Percentiles rank a stretch among this genome's conserved stretches.
Conservation (phyloP, 306 rosid species). For the Glycine soja region DNA sequence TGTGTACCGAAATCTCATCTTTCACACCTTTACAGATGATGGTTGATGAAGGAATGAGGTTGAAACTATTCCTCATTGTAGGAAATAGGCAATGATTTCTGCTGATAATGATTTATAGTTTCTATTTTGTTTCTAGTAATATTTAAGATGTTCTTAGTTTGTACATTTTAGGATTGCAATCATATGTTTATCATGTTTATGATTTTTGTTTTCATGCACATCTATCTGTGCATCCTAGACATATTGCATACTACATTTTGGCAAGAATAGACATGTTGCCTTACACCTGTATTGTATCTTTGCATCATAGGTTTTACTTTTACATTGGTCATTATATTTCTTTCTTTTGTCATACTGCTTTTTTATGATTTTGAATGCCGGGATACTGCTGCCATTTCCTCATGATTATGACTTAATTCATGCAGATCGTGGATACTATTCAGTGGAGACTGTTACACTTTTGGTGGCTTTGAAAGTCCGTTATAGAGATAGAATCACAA, state of each 20-base stretch:
- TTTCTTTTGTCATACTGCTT: neutral
- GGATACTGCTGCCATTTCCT: constrained; percentile 38
- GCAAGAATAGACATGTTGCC: neutral
- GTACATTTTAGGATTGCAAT: neutral
- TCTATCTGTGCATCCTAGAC: neutral
- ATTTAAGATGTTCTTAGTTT: neutral
- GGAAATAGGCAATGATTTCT: constrained; percentile 19
- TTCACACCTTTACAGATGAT: constrained; percentile 12
- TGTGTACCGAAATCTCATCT: neutral
- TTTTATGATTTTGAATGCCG: constrained; percentile 7
- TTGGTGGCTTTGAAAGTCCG: constrained; percentile 97
- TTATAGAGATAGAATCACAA: constrained; percentile 92
- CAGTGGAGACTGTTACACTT: constrained; percentile 97
- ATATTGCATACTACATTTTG: neutral
- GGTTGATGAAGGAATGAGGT: neutral
- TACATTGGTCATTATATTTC: neutral
- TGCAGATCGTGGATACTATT: constrained; percentile 76
- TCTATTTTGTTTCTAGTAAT: neutral
- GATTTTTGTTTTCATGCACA: constrained; percentile 14
- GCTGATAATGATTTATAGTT: neutral
- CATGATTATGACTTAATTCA: constrained; percentile 46
- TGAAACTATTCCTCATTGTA: constrained; percentile 21
- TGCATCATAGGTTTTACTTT: constrained; percentile 1
- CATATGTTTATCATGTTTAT: neutral
- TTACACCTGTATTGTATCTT: neutral